Evolutionary conservation across 495 filamentous ascomycete genomes (phyloP), one percentile per base, ranked within the genome.

Genomic region (Podospora pseudopauciseta): DNA sequence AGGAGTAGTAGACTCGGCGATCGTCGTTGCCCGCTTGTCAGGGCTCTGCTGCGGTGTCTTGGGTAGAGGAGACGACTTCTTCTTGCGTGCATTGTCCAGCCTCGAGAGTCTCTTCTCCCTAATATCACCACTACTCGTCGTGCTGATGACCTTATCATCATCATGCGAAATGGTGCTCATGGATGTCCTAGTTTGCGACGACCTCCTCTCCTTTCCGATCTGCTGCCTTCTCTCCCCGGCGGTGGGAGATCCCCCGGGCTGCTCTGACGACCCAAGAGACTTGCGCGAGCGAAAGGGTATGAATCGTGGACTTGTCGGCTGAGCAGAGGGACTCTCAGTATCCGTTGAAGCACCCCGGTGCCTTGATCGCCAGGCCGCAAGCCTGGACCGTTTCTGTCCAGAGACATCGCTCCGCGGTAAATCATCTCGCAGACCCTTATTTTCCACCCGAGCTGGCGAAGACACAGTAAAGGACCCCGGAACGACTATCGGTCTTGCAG

Each of bases 351-450:
- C 20, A 11, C 58, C 32, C 13, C 57, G 68, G 16, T 71, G 69
- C 39, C 63, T 69, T 23, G 65, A 64, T 60, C 34, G 68, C 67
- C 68, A 73, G 15, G 57, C 67, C n/a, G 67, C 23, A 19, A 70
- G 32, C 23, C 63, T 71, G 18, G 71, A 68, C 2, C 66, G 65
- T 19, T 66, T 69, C 11, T 63, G 64, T 15, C 65, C 67, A 27
- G 70, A 64, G 11, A 68, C 56, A 11, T 67, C 57, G 16, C 39
- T n/a, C n/a, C 27, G 66, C 27, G 57, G 53, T 27, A 60, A 68
- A 16, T 63, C 69, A 7, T 64, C 49, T 49, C 32, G 59, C 6
- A 65, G 55, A 9, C 53, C 57, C 26, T 68, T 61, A 3, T 57
- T 26, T 20, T 65, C 49, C 7, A 28, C 49, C 13, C 19, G 60